phyloP scores from a whole-genome alignment of 371 early-diverging fungal species.

The Mortierella sp. region DNA sequence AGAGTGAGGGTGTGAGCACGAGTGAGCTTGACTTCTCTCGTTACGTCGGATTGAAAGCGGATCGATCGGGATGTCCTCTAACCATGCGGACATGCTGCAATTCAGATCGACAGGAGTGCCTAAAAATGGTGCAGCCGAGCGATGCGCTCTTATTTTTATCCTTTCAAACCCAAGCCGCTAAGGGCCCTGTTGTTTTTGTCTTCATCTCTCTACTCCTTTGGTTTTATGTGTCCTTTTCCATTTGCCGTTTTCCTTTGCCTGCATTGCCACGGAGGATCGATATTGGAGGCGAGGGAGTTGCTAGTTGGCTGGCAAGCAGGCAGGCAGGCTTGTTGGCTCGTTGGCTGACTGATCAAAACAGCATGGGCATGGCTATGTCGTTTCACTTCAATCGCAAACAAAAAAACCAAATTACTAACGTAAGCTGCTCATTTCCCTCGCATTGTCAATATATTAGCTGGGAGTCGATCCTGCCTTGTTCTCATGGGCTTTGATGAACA shows the following conservation, averaged over 20 bases:
- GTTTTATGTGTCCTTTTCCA: neutral
- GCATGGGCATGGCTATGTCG: neutral
- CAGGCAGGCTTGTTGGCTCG: neutral
- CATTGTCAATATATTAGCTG: slow-evolving; percentile 2
- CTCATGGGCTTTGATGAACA: slow-evolving; percentile 76
- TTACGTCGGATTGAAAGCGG: neutral
- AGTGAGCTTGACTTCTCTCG: neutral
- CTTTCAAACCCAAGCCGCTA: neutral
- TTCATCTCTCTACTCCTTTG: neutral
- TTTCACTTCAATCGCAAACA: neutral
- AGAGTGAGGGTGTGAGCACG: neutral
- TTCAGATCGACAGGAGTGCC: slow-evolving; percentile 10
- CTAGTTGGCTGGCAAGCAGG: neutral
- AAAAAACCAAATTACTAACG: neutral
- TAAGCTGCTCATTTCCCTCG: neutral
- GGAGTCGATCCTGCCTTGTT: slow-evolving; percentile 66
- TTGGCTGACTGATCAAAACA: neutral
- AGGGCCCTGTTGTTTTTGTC: neutral
- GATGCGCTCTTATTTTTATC: slow-evolving; percentile 12
- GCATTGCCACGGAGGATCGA: slow-evolving; percentile 1
- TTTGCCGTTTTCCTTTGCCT: neutral
- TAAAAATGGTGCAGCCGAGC: slow-evolving; percentile 4
- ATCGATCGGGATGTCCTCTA: neutral
- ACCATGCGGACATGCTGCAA: neutral
- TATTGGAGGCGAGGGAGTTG: neutral